phyloP scores from a whole-genome alignment of 73 alveolate species.

The Paramecium caudatum region DNA sequence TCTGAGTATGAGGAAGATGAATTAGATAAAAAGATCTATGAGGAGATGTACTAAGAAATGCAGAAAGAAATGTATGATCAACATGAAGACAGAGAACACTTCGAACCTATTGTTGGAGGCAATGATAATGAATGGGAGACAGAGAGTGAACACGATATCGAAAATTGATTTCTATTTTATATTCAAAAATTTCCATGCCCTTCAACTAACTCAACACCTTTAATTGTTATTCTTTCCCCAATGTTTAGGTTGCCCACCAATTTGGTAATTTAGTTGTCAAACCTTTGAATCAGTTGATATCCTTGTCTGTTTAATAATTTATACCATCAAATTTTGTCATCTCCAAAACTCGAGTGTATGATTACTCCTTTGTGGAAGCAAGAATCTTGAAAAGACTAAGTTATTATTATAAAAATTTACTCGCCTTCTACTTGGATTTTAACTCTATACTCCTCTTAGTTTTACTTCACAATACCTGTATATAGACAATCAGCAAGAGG shows the following conservation, averaged over 20 bases:
- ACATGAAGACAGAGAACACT: background rate
- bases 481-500: no score
- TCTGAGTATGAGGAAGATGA: slow-evolving; percentile 29
- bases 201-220: slow-evolving; percentile 13
- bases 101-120: background rate
- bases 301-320: background rate
- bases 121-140: slow-evolving; percentile 14
- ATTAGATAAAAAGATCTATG: background rate
- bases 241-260: background rate
- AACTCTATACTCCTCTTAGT: no score
- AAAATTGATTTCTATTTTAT: background rate
- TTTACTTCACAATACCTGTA: no score
- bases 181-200: slow-evolving; percentile 3
- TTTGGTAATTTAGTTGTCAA: background rate
- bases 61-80: background rate
- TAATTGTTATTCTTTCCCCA: background rate
- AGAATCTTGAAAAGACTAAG: background rate
- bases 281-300: background rate
- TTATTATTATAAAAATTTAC: no score
- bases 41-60: background rate
- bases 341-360: background rate
- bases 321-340: slow-evolving; percentile 39
- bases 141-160: background rate
- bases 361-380: background rate
- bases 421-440: no score